Evolutionary conservation across 306 rosid genomes (phyloP).

Genomic region (Ziziphus jujuba): DNA sequence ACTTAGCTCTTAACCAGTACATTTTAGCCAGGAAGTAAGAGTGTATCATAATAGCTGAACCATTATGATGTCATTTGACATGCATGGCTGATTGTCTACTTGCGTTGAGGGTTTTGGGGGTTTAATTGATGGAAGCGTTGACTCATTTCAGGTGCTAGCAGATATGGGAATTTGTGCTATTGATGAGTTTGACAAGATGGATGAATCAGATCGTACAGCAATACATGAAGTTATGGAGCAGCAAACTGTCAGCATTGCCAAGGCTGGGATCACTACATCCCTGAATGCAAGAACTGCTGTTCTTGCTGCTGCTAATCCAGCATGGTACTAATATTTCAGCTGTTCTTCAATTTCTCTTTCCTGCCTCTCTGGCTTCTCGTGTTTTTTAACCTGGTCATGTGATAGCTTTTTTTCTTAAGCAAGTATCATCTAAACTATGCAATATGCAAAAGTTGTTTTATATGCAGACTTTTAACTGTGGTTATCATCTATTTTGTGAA

Average conservation of each 20-base stretch:
- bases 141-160: conserved; percentile 73
- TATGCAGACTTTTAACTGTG: conserved; percentile 29
- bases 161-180: conserved; percentile 99
- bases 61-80: neutral
- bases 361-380: conserved; percentile 4
- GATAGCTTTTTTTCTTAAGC: conserved; percentile 16
- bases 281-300: conserved; percentile 98
- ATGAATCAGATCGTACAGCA: conserved; percentile 96
- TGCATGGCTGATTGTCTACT: neutral
- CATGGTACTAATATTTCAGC: conserved; percentile 56
- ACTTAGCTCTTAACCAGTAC: neutral
- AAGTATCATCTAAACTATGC: neutral
- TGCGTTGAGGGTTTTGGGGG: conserved; percentile 20
- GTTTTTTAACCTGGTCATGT: conserved; percentile 1
- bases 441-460: conserved; percentile 3
- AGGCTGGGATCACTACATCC: conserved; percentile 98
- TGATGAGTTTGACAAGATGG: conserved; percentile 99
- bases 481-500: conserved; percentile 34
- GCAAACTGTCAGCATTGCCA: conserved; percentile 99
- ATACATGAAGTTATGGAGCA: conserved; percentile 99
- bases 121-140: conserved; percentile 19
- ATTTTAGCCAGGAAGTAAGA: conserved; percentile 13
- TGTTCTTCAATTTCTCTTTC: neutral
- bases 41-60: conserved; percentile 9
- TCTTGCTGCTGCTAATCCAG: conserved; percentile 99